These are phyloP conservation scores for Vitis rupestris DNA, from an alignment of 164 flowering plant species.

Conservation along the genomic window DNA sequence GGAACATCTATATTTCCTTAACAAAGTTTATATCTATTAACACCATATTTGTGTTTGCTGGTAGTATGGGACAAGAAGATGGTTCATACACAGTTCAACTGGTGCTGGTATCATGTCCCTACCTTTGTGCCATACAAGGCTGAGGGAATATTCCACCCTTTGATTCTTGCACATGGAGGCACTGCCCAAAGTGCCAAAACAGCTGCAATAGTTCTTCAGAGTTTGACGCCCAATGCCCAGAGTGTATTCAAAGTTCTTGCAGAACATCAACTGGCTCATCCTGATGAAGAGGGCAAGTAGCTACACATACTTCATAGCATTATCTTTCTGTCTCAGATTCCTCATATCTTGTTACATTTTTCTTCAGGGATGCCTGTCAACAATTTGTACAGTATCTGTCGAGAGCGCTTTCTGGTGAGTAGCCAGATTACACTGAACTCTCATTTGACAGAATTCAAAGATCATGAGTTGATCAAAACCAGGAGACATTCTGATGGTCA, in stretches of 20 bases:
- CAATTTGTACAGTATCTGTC: constrained; percentile 58
- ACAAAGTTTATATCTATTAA: not conserved
- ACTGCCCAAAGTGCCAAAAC: constrained; percentile 77
- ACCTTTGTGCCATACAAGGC: constrained; percentile 86
- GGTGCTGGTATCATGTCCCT: constrained; percentile 96
- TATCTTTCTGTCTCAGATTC: not conserved
- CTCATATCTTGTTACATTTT: not conserved
- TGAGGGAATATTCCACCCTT: constrained; percentile 75
- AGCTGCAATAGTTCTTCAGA: constrained; percentile 84
- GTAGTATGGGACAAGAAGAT: constrained; percentile 99
- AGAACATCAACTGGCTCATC: constrained; percentile 74
- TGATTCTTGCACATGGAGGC: constrained; percentile 75
- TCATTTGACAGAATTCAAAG: constrained; percentile 93
- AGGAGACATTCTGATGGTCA: constrained; percentile 81
- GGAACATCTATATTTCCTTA: not conserved
- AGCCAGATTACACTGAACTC: constrained; percentile 77
- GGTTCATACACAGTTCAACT: constrained; percentile 92
- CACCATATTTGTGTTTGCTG: constrained; percentile 10
- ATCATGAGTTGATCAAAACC: constrained; percentile 87
- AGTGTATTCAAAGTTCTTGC: constrained; percentile 89
- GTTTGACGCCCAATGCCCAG: constrained; percentile 98
- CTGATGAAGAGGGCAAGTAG: constrained; percentile 81
- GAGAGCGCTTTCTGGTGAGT: constrained; percentile 73
- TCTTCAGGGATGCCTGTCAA: constrained; percentile 72
- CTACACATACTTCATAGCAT: not conserved